Evolutionary conservation across 345 rosid species (phyloP).

Genomic region (Melaleuca alternifolia): DNA sequence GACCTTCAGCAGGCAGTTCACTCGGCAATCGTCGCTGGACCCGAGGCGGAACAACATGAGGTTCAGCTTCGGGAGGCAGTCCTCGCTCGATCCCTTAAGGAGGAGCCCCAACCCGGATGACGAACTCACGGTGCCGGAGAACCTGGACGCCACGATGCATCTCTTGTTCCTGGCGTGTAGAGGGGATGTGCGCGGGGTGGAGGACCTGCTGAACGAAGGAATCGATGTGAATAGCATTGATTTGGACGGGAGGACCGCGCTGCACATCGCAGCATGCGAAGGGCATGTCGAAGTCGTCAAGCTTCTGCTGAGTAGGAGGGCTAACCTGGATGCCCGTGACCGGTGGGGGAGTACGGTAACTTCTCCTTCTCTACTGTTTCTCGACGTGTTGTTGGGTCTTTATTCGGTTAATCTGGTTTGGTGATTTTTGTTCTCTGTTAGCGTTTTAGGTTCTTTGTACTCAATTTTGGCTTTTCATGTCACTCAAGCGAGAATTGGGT

Average conservation of each 20-base stretch:
- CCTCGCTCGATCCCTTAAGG: conserved; percentile 73
- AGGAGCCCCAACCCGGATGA: conserved; percentile 41
- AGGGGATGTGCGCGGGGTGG: conserved; percentile 64
- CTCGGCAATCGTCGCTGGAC: conserved; percentile 64
- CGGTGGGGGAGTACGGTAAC: conserved; percentile 99
- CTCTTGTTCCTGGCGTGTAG: conserved; percentile 73
- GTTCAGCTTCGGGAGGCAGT: conserved; percentile 81
- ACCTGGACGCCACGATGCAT: conserved; percentile 89
- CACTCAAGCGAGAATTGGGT: background rate
- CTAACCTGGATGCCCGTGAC: conserved; percentile 92
- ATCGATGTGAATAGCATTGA: conserved; percentile 86
- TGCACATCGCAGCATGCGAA: conserved; percentile 93
- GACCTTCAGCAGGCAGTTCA: conserved; percentile 42
- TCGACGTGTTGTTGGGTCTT: background rate
- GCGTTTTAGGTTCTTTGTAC: background rate
- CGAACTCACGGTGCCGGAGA: conserved; percentile 68
- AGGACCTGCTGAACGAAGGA: conserved; percentile 67
- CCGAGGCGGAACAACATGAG: conserved; percentile 60
- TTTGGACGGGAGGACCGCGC: conserved; percentile 88
- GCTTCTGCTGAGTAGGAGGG: conserved; percentile 51
- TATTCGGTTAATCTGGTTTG: background rate
- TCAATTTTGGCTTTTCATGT: background rate
- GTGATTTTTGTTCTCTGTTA: background rate
- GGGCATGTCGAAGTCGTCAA: conserved; percentile 72
- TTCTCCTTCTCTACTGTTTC: background rate